Evolutionary conservation across 2,329 filamentous ascomycete species (phyloP).

Genomic region (Aspergillus ruber): DNA sequence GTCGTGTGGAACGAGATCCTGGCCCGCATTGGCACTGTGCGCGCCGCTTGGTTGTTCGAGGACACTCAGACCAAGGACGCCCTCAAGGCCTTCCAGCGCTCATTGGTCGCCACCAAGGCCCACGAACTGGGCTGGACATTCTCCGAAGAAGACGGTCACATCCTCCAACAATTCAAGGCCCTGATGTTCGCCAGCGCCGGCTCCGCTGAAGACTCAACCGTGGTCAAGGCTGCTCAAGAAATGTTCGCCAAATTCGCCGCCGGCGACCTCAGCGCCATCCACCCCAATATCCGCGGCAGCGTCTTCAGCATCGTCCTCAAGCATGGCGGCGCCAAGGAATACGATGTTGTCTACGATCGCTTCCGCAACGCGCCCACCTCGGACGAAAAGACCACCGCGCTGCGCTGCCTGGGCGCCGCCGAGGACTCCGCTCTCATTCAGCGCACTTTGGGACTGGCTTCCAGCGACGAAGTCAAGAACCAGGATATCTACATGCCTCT

Average conservation of each 20-base stretch:
- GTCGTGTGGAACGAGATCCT: constrained; percentile 94
- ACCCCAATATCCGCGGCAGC: constrained; percentile 82
- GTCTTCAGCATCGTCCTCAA: constrained; percentile 81
- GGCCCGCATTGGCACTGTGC: constrained; percentile 68
- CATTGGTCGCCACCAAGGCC: constrained; percentile 69
- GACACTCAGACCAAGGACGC: constrained; percentile 64
- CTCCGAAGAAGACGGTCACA: constrained; percentile 74
- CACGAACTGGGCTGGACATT: constrained; percentile 88
- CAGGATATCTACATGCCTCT: constrained; percentile 92
- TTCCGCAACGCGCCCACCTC: constrained; percentile 69
- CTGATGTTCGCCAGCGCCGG: constrained; percentile 83
- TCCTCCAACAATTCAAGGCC: constrained; percentile 90
- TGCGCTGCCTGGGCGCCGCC: constrained; percentile 74
- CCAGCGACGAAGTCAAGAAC: constrained; percentile 78
- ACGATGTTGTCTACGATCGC: constrained; percentile 67
- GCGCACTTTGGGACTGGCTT: constrained; percentile 67
- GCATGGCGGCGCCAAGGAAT: constrained; percentile 81
- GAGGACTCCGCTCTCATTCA: constrained; percentile 73
- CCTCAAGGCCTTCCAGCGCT: constrained; percentile 74
- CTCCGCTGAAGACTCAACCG: constrained; percentile 67
- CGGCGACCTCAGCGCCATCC: constrained; percentile 74
- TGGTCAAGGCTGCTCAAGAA: constrained; percentile 74
- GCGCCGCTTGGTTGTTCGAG: constrained; percentile 83
- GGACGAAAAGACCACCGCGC: constrained; percentile 86
- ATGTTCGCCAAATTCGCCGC: constrained; percentile 82